phyloP scores from a whole-genome alignment of 139 green algal species.

The Chlorella ohadii region DNA sequence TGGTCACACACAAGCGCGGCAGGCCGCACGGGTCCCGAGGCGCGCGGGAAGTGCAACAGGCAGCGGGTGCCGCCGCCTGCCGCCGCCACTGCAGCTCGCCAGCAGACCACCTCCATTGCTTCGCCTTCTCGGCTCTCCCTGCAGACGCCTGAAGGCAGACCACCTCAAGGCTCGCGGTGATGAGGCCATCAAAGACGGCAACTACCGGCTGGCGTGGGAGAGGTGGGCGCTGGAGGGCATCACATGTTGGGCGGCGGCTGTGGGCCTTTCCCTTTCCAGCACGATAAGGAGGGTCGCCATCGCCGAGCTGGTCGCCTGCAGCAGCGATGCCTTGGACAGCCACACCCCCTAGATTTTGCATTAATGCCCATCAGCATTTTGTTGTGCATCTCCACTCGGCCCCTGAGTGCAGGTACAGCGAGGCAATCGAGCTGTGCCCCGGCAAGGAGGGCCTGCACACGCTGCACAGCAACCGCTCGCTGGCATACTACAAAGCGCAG shows the following conservation, averaged over 20 bases:
- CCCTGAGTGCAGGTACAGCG: slow-evolving; percentile 49
- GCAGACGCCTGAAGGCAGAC: slow-evolving; percentile 42
- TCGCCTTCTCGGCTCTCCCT: neutral
- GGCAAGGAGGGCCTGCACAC: neutral
- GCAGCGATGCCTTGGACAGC: too few relatives aligned
- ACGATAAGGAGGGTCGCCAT: too few relatives aligned
- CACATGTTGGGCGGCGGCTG: too few relatives aligned
- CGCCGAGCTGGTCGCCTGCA: too few relatives aligned
- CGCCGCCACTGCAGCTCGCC: neutral
- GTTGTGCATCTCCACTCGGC: too few relatives aligned
- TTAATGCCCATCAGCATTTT: too few relatives aligned
- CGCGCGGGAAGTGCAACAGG: neutral
- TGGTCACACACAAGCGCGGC: too few relatives aligned
- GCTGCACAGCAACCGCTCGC: slow-evolving; percentile 52
- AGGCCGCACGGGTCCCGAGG: neutral
- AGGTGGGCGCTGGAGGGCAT: neutral
- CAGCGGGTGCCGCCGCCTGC: neutral
- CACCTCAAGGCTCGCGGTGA: slow-evolving; percentile 52
- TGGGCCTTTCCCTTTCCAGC: too few relatives aligned
- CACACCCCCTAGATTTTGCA: too few relatives aligned
- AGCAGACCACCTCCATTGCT: too few relatives aligned
- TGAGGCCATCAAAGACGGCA: slow-evolving; percentile 35
- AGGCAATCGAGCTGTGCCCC: slow-evolving; percentile 32
- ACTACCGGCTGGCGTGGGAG: slow-evolving; percentile 41
- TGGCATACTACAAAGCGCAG: slow-evolving; percentile 42